A percentile compares a stretch with the other conserved stretches of the same genome.
These are phyloP conservation scores for Chenopodium suecicum DNA, from an alignment of 148 eudicot genomes.

Conservation along the genomic window DNA sequence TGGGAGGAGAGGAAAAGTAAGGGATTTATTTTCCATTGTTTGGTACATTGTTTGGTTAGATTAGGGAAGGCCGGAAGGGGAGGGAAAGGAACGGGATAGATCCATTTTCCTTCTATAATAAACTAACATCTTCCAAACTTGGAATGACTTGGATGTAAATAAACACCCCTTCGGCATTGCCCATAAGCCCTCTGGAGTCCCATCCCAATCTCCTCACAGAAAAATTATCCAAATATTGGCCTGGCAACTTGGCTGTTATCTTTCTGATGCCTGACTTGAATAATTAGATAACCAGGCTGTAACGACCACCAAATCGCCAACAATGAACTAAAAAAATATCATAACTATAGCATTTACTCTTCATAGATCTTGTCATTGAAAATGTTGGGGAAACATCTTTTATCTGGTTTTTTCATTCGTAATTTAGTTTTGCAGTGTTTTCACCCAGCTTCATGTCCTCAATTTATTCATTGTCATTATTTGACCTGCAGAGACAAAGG, in stretches of 20 bases:
- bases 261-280: not conserved
- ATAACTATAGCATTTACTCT: too few species aligned
- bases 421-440: not conserved
- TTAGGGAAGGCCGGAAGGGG: not conserved
- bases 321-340: too few species aligned
- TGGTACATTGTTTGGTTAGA: not conserved
- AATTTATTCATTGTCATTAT: not conserved
- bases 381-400: not conserved
- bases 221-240: too few species aligned
- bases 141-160: not conserved
- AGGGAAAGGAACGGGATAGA: not conserved
- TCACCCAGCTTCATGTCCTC: not conserved
- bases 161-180: not conserved
- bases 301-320: too few species aligned
- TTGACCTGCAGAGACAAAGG: conserved; percentile 43
- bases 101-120: not conserved
- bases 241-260: not conserved
- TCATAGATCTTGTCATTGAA: too few species aligned
- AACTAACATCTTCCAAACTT: not conserved
- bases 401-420: not conserved
- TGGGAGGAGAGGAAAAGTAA: not conserved
- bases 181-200: not conserved
- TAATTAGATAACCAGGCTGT: not conserved
- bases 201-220: too few species aligned
- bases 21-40: not conserved